Base-by-base conservation (phyloP, 768 basidiomycete species). In the Chalciporus piperatus region DNA sequence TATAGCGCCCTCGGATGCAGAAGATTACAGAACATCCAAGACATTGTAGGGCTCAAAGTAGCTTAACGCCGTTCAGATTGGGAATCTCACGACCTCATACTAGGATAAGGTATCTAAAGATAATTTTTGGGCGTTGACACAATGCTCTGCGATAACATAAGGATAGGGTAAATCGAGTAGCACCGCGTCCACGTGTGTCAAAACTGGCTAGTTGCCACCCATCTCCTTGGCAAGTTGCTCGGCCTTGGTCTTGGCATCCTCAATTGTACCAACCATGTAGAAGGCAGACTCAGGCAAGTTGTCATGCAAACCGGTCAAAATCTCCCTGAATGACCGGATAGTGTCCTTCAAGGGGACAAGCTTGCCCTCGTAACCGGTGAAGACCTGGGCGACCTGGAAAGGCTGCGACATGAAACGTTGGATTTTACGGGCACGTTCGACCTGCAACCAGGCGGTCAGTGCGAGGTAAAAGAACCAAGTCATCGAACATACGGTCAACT, bases 341-440 rank as follows among this genome's bases (percentile, higher is more conserved):
- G 92, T 95, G 70, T 98, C 95, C 81, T 98, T 98, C 59, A 99
- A 78, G 13, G 95, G 79, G 32, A 99, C 96, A 55, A 98, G 91
- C 72, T 89, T 91, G 69, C 96, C 97, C 80, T 97, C 95, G 67
- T 92, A 95, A 80, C 96, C 96, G 68, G 96, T 98, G 85, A 98
- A 98, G 74, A 97, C 94, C 79, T 98, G 93, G 51, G 95, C 97
- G 71, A 98, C 96, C 71, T 92, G 90, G 93, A 99, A 99, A 58
- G 97, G 97, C 77, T 99, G 95, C 61, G 94, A 98, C 97, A 99
- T 98, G 91, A 98, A 98, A 79, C 93, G 89, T 72, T 92, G 93
- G 67, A 98, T 94, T 80, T 97, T 97, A 73, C 94, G 92, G 57
- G 93, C 95, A 74, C 94, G 93, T 77, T 95, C 91, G 76, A 97